Percentiles rank a stretch among this genome's conserved stretches.
Conservation (phyloP, 495 filamentous ascomycete species). For the Lasiosphaeria miniovina region DNA sequence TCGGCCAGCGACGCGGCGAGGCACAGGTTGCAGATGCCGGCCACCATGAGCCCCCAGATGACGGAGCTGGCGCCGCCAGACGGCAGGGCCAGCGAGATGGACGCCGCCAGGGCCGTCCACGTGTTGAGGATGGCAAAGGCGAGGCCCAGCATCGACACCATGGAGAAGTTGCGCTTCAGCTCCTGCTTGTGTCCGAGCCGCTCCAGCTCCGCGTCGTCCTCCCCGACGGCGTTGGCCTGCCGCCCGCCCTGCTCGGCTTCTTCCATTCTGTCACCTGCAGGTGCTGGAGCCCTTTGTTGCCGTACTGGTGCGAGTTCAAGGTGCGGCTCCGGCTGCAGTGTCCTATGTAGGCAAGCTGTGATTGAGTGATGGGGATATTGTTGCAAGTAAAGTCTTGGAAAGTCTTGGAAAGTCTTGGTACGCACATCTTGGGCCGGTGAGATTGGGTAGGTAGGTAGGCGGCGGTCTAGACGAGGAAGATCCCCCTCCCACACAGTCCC, state of each 20-base stretch:
- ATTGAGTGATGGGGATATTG: no score
- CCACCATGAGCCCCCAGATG: slow-evolving; percentile 63
- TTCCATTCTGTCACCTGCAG: neutral
- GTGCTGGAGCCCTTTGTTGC: no score
- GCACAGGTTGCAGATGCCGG: slow-evolving; percentile 69
- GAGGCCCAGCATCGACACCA: slow-evolving; percentile 56
- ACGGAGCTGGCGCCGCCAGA: slow-evolving; percentile 53
- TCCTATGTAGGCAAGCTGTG: no score
- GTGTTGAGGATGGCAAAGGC: slow-evolving; percentile 61
- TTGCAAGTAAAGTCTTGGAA: no score
- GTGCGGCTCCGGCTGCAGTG: no score
- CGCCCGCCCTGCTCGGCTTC: neutral
- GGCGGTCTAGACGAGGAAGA: no score
- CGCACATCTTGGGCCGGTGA: no score
- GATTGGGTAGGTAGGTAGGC: no score
- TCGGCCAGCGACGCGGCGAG: slow-evolving; percentile 69
- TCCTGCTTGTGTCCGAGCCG: slow-evolving; percentile 60
- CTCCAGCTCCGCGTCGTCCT: slow-evolving; percentile 51
- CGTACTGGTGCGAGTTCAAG: no score
- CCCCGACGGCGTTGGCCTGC: neutral
- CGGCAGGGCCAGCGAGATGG: slow-evolving; percentile 51
- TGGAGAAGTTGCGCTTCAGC: slow-evolving; percentile 57
- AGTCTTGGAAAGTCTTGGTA: no score
- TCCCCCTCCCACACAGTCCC: no score
- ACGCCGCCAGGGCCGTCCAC: slow-evolving; percentile 57